Conservation (phyloP, 768 basidiomycete species). For the Suillus placidus region DNA sequence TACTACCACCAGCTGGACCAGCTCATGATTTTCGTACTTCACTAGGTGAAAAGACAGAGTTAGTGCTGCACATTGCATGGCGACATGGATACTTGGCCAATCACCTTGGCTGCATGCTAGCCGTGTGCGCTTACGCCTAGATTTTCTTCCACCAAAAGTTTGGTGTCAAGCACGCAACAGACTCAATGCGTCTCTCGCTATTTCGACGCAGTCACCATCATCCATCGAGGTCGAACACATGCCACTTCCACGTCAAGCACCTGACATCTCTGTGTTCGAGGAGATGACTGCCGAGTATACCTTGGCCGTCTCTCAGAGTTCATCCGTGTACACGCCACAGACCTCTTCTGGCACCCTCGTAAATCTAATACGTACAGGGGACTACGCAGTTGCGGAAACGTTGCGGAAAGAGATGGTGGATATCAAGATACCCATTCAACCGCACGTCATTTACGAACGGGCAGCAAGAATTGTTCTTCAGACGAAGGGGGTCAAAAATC, state of each 20-base stretch:
- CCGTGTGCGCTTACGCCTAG: slow-evolving; percentile 20
- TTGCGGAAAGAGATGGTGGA: slow-evolving; percentile 44
- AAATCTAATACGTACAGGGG: slow-evolving; percentile 22
- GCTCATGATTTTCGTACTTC: not conserved
- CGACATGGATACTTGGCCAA: slow-evolving; percentile 26
- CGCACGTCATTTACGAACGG: slow-evolving; percentile 37
- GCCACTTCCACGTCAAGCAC: slow-evolving; percentile 36
- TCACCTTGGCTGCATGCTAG: slow-evolving; percentile 18
- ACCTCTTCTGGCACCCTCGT: slow-evolving; percentile 28
- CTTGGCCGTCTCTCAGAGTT: slow-evolving; percentile 12
- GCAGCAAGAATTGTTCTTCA: slow-evolving; percentile 31
- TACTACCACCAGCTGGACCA: not conserved
- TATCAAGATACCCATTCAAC: slow-evolving; percentile 40
- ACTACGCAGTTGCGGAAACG: slow-evolving; percentile 33
- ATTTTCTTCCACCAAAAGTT: slow-evolving; percentile 15
- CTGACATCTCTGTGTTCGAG: slow-evolving; percentile 42
- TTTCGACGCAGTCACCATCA: slow-evolving; percentile 33
- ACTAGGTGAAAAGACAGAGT: not conserved
- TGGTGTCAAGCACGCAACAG: slow-evolving; percentile 26
- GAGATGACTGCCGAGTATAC: slow-evolving; percentile 37
- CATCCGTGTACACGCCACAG: slow-evolving; percentile 23
- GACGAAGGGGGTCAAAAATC: slow-evolving; percentile 18
- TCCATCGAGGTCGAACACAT: slow-evolving; percentile 38
- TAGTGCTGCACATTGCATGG: slow-evolving; percentile 19
- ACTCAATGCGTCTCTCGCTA: slow-evolving; percentile 28